A percentile compares a stretch with the other conserved stretches of the same genome.
phyloP scores from a whole-genome alignment of 2,329 filamentous ascomycete species.

The Bipolaris bicolor region DNA sequence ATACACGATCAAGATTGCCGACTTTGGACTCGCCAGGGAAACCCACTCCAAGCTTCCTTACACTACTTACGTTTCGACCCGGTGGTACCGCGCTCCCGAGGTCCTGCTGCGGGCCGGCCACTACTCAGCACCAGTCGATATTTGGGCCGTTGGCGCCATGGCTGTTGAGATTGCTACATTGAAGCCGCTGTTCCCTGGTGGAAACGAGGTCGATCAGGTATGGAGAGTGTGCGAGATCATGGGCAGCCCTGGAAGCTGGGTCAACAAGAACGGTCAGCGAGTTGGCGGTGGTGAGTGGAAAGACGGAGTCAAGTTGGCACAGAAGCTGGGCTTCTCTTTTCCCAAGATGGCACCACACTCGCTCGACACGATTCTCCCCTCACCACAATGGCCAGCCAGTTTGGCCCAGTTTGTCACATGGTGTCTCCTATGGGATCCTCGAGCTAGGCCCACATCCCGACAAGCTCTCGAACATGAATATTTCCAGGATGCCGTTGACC shows the following conservation, averaged over 20 bases:
- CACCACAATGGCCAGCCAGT: constrained; percentile 88
- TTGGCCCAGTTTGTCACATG: constrained; percentile 94
- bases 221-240: constrained; percentile 99
- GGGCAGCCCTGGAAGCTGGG: constrained; percentile 98
- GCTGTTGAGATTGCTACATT: constrained; percentile 95
- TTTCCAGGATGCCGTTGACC: constrained; percentile 90
- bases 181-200: constrained; percentile 95
- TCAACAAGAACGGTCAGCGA: constrained; percentile 83
- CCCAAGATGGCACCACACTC: constrained; percentile 98
- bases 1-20: constrained; percentile 97
- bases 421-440: constrained; percentile 99
- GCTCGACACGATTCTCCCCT: constrained; percentile 89
- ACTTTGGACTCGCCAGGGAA: constrained; percentile 96
- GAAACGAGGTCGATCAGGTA: constrained; percentile 98
- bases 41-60: constrained; percentile 96
- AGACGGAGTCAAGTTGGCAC: constrained; percentile 87
- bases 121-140: constrained; percentile 96
- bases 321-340: constrained; percentile 97
- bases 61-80: constrained; percentile 96
- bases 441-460: constrained; percentile 84
- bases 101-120: constrained; percentile 92
- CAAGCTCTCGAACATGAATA: constrained; percentile 97
- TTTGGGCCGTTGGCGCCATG: constrained; percentile 99
- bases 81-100: constrained; percentile 94
- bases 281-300: constrained; percentile 98